Conservation (phyloP, 352 stramenopile species). For the Elongisporangium undulatum region DNA sequence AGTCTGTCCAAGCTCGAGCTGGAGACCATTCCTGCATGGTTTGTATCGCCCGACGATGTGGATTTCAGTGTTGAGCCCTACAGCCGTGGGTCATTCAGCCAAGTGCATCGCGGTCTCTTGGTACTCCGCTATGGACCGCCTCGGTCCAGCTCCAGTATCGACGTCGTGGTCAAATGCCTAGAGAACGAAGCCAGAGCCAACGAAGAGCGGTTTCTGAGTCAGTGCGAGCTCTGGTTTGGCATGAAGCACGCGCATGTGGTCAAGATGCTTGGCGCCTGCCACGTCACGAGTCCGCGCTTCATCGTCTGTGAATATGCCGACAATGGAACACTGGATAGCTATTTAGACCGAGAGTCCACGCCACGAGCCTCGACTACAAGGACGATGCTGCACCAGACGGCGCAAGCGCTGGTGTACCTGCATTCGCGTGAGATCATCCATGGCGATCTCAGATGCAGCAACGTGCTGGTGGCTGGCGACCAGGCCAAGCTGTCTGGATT, state of each 20-base stretch:
- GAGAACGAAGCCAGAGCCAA: too few relatives aligned
- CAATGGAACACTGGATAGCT: constrained; percentile 18
- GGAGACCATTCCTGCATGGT: too few relatives aligned
- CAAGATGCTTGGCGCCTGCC: constrained; percentile 25
- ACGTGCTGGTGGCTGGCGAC: constrained; percentile 19
- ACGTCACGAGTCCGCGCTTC: constrained; percentile 22
- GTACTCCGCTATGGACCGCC: too few relatives aligned
- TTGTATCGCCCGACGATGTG: too few relatives aligned
- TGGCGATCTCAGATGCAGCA: constrained; percentile 25
- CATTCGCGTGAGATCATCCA: constrained; percentile 24
- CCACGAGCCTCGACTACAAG: constrained; percentile 6
- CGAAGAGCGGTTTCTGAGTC: background rate
- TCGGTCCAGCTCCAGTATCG: too few relatives aligned
- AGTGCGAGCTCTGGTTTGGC: constrained; percentile 20
- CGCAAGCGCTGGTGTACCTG: constrained; percentile 23
- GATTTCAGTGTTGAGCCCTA: too few relatives aligned
- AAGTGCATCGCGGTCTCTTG: too few relatives aligned
- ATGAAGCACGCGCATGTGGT: constrained; percentile 29
- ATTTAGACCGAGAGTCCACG: constrained; percentile 11
- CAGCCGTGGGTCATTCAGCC: too few relatives aligned
- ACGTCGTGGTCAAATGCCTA: too few relatives aligned
- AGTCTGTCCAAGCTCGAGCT: too few relatives aligned
- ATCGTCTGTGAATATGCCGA: constrained; percentile 28
- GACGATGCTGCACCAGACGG: constrained; percentile 20
- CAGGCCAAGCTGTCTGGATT: constrained; percentile 24